Evolutionary conservation across 2,329 filamentous ascomycete genomes (phyloP).

Genomic region (Diaporthe eres): DNA sequence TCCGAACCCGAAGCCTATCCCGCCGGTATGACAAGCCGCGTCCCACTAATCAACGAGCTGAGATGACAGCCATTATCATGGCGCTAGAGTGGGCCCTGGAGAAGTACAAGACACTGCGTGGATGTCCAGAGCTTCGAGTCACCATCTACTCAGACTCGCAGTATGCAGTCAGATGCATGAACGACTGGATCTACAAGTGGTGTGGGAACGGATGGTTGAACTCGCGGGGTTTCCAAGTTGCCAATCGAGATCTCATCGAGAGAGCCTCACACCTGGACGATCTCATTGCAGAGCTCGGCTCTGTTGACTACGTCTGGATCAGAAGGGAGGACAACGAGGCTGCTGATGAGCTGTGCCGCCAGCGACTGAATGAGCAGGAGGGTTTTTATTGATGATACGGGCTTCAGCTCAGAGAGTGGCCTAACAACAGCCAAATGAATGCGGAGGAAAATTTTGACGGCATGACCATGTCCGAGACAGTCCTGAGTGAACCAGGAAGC

Average conservation of each 20-base stretch:
- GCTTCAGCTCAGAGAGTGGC: background rate
- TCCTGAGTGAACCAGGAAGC: background rate
- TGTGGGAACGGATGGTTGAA: background rate
- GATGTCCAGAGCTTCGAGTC: background rate
- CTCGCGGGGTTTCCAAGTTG: background rate
- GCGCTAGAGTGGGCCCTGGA: background rate
- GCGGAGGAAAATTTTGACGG: background rate
- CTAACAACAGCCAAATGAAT: background rate
- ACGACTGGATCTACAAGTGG: background rate
- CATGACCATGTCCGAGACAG: too few species aligned
- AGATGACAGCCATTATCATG: background rate
- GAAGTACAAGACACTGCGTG: background rate
- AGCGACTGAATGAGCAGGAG: background rate
- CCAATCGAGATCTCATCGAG: background rate
- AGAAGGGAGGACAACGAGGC: background rate
- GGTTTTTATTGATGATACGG: background rate
- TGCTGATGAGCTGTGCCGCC: background rate
- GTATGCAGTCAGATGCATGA: background rate
- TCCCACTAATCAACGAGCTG: conserved; percentile 4
- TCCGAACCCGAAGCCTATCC: background rate
- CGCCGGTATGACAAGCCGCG: background rate
- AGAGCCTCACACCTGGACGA: background rate
- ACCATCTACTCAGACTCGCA: conserved; percentile 1
- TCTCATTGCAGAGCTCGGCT: background rate
- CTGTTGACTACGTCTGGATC: background rate